phyloP scores from a whole-genome alignment of 2,329 filamentous ascomycete genomes.

The Claviceps monticola region DNA sequence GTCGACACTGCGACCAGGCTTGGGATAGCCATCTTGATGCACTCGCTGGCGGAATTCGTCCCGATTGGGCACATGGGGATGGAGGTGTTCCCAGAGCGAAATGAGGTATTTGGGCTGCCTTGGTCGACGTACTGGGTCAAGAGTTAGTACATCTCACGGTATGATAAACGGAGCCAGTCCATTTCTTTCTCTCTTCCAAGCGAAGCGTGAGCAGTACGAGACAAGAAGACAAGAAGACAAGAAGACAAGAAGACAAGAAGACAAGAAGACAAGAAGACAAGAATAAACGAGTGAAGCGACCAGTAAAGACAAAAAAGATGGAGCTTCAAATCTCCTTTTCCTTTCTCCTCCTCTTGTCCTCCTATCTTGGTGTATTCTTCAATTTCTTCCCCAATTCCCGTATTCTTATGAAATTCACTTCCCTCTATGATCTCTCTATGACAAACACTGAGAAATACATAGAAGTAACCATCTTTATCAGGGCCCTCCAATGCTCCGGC shows the following conservation, averaged over 20 bases:
- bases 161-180: not conserved
- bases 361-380: not conserved
- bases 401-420: not conserved
- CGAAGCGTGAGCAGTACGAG: too few relatives aligned
- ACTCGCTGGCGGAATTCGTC: constrained; percentile 8
- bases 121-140: constrained; percentile 24
- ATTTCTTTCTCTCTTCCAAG: too few relatives aligned
- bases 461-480: not conserved
- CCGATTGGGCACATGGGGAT: constrained; percentile 29
- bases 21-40: not conserved
- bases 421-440: too few relatives aligned
- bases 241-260: too few relatives aligned
- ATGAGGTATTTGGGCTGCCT: constrained; percentile 18
- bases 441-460: not conserved
- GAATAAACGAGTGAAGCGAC: too few relatives aligned
- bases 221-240: too few relatives aligned
- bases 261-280: too few relatives aligned
- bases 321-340: not conserved
- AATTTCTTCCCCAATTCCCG: too few relatives aligned
- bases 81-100: constrained; percentile 17
- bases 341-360: not conserved
- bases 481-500: constrained; percentile 21
- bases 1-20: not conserved
- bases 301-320: too few relatives aligned
- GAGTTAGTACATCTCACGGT: constrained; percentile 26